phyloP scores from a whole-genome alignment of 129 eudicot genomes.

The Mikania micrantha region DNA sequence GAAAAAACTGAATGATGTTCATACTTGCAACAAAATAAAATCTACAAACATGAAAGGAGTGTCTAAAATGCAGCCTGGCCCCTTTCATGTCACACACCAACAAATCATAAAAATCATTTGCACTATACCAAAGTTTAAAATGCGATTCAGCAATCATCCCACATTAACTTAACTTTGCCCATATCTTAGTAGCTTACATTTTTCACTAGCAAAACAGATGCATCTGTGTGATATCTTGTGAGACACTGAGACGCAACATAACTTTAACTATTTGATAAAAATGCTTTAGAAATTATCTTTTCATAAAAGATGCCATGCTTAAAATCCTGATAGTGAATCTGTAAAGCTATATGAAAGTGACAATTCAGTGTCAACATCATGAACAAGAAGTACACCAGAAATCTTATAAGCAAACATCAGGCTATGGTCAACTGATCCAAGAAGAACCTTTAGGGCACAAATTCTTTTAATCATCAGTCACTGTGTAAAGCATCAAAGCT shows the following conservation, averaged over 20 bases:
- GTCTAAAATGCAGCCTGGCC: background rate
- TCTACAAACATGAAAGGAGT: background rate
- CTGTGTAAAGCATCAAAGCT: constrained; percentile 13
- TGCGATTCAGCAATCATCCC: constrained; percentile 3
- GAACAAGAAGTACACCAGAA: constrained; percentile 1
- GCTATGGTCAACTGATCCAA: constrained; percentile 10
- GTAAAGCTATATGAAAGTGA: constrained; percentile 15
- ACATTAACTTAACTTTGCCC: background rate
- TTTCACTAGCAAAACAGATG: background rate
- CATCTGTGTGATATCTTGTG: background rate
- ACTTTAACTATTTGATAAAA: background rate
- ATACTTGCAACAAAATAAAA: background rate
- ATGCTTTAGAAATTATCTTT: background rate
- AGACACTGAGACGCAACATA: background rate
- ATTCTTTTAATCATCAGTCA: background rate
- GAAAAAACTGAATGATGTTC: background rate
- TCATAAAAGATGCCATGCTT: constrained; percentile 1
- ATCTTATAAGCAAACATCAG: background rate
- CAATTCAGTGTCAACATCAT: constrained; percentile 18
- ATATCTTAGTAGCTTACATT: background rate
- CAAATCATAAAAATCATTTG: no score
- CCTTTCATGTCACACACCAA: no score
- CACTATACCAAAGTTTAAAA: background rate
- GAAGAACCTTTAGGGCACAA: constrained; percentile 3
- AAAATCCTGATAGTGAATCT: constrained; percentile 3